Percentiles rank a stretch among this genome's conserved stretches.
Evolutionary conservation across 23 red algal genomes (phyloP).

Genomic region (Gracilaria gracilis): DNA sequence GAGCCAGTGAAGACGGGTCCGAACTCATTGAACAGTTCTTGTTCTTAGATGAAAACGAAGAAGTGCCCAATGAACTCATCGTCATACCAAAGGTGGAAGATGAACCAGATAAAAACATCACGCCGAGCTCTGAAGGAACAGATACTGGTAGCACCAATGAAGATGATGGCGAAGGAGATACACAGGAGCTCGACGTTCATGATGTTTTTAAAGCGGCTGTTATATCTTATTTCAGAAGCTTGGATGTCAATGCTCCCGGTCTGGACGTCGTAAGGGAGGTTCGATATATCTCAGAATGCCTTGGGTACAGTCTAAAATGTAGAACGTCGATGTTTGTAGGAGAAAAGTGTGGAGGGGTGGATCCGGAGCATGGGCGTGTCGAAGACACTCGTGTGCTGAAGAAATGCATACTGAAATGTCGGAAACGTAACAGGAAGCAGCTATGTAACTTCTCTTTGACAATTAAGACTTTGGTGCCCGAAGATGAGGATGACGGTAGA

Average conservation of each 20-base stretch:
- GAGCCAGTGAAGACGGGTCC: not conserved
- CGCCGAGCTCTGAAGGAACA: not conserved
- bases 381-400: not conserved
- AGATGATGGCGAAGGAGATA: not conserved
- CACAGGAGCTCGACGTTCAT: not conserved
- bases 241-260: not conserved
- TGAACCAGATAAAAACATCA: not conserved
- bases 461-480: not conserved
- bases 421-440: not conserved
- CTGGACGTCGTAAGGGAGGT: not conserved
- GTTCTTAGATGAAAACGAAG: not conserved
- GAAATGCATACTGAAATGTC: conserved; percentile 1
- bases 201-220: conserved; percentile 6
- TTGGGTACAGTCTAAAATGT: not conserved
- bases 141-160: not conserved
- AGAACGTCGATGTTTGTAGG: not conserved
- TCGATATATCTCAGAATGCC: not conserved
- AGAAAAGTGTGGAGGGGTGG: not conserved
- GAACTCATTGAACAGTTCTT: not conserved
- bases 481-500: not conserved
- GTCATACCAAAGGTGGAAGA: not conserved
- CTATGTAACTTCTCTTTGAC: not conserved
- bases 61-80: not conserved
- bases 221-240: not conserved
- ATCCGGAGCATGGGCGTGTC: not conserved